These are phyloP conservation scores for Alisma plantagoaquatica DNA, from an alignment of 106 monocot genomes.

Conservation along the genomic window DNA sequence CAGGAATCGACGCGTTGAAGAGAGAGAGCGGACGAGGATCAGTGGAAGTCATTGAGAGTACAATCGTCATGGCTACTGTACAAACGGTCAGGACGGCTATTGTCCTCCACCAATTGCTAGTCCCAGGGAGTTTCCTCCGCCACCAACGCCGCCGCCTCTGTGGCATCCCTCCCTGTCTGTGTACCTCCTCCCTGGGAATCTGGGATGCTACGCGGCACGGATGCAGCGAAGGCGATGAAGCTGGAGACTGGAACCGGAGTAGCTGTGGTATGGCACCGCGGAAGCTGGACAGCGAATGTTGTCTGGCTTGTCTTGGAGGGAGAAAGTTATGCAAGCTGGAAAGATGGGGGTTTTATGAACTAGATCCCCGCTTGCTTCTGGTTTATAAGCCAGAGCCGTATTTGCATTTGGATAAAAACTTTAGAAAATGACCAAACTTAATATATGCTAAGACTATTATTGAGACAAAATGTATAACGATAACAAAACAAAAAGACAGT, in stretches of 20 bases:
- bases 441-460: too few relatives aligned
- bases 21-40: slow-evolving; percentile 3
- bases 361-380: too few relatives aligned
- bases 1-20: neutral
- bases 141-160: neutral
- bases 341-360: too few relatives aligned
- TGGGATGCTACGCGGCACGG: neutral
- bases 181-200: neutral
- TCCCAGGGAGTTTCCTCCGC: neutral
- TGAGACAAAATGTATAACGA: too few relatives aligned
- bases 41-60: slow-evolving; percentile 8
- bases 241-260: too few relatives aligned
- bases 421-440: too few relatives aligned
- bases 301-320: too few relatives aligned
- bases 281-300: too few relatives aligned
- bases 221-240: neutral
- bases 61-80: slow-evolving; percentile 10
- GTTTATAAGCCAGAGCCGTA: too few relatives aligned
- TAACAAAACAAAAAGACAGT: too few relatives aligned
- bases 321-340: too few relatives aligned
- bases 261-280: neutral
- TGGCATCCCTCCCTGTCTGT: neutral
- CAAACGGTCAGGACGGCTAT: slow-evolving; percentile 8
- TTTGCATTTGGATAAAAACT: too few relatives aligned
- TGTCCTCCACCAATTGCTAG: slow-evolving; percentile 4